Evolutionary conservation across 331 rosid genomes (phyloP), one percentile per base, ranked within the genome.

Genomic region (Phaseolus coccineus): DNA sequence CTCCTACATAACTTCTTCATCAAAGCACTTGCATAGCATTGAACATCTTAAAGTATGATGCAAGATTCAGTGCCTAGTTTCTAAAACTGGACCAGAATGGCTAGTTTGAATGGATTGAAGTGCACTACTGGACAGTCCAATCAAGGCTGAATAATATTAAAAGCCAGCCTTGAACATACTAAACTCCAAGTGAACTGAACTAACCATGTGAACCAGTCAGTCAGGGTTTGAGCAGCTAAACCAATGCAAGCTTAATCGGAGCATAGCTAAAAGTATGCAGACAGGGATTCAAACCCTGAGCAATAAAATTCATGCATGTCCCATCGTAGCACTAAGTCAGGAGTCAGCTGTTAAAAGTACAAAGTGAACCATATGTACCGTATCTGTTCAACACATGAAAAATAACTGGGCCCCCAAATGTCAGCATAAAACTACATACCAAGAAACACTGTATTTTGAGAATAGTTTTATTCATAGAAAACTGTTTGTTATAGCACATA

Each of bases 11-110:
- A 22, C 59, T 46, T 59, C 55, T 33, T 47, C 28, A 19, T 3
- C 59, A 69, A 25, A n/a, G 24, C 31, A 77, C 33, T 55, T 55
- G 69, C 70, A 55, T 56, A 24, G 59, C 39, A 55, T 44, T 42
- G 27, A 30, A 56, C 24, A 46, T 55, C 64, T 31, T 63, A 55
- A 66, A 73, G 52, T 15, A 81, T 61, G 19, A 78, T 51, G 68
- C 10, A 74, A 79, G 22, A 79, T 71, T 16, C 63, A 50, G 10
- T 27, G 25, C 19, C 11, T 5, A 70, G 28, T 16, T 50, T 50
- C 16, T 16, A 48, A 70, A 50, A 50, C 40, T 7, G 19, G 40
- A 69, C 74, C 39, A 25, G 58, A 69, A n/a, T 1, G 30, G 37
- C 22, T 3, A 69, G 42, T 69, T 46, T 28, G 42, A 47, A 10